Conservation (phyloP, 1,284 basidiomycete genomes). For the Ustilago trichophora region DNA sequence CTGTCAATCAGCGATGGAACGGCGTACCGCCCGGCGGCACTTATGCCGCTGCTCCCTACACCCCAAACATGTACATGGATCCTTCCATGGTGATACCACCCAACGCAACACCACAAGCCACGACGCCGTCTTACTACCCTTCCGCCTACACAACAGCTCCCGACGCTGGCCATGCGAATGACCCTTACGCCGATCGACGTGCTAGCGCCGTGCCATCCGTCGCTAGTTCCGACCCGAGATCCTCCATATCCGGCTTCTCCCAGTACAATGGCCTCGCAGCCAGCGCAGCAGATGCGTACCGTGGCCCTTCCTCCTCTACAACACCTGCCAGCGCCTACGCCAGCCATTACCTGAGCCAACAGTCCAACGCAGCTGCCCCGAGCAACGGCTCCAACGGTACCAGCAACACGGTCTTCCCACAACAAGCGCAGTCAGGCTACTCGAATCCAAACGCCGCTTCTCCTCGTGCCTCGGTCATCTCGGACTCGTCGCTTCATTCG, state of each 20-base stretch:
- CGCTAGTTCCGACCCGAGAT: conserved; percentile 23
- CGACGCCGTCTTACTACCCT: conserved; percentile 22
- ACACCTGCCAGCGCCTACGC: conserved; percentile 43
- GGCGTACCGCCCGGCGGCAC: conserved; percentile 7
- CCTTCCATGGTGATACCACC: conserved; percentile 16
- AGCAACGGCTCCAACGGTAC: conserved; percentile 4
- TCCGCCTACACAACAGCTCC: conserved; percentile 16
- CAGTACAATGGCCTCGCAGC: conserved; percentile 25
- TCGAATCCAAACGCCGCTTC: conserved; percentile 36
- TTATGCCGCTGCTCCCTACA: conserved; percentile 14
- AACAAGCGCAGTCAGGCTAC: conserved; percentile 15
- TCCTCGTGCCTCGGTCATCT: conserved; percentile 31
- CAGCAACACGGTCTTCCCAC: conserved; percentile 1
- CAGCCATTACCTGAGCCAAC: conserved; percentile 34
- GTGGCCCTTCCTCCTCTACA: conserved; percentile 5
- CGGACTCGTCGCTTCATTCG: conserved; percentile 8
- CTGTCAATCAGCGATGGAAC: conserved; percentile 46
- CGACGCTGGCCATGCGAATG: conserved; percentile 5
- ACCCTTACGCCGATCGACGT: conserved; percentile 27
- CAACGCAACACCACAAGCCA: conserved; percentile 4
- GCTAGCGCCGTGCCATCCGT: conserved; percentile 30
- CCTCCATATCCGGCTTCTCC: conserved; percentile 25
- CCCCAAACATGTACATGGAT: conserved; percentile 24
- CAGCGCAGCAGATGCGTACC: conserved; percentile 42
- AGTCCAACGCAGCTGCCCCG: conserved; percentile 4